Base-by-base conservation (phyloP, 2,329 filamentous ascomycete species). In the Aspergillus vadensis region DNA sequence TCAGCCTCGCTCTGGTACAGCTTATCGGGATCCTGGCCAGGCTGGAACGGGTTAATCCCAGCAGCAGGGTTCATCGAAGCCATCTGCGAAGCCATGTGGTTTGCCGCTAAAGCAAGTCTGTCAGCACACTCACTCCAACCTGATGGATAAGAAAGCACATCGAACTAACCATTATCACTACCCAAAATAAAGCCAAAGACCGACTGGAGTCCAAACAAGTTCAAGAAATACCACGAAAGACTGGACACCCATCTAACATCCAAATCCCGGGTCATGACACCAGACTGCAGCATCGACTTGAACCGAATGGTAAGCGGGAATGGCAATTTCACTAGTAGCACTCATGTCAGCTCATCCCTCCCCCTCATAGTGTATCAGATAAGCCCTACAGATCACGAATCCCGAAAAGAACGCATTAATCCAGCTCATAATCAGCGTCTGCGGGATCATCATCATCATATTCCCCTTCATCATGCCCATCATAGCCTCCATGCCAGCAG, bases 381-480 rank as follows among this genome's bases (percentile, higher is more conserved):
- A 47, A 83, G 10, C 10, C 87, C 72, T 82, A 96, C 92, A 92
- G 64, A 99, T 97, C 51, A 99, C 95, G 74, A 97, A 99, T 32
- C 95, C 95, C 55, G 92, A 96, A 72, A 99, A 99, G 75, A 98
- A 99, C 0, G 95, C 93, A 80, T 99, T 99, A 76, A 99, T 98
- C 95, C 95, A 99, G 67, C 94, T 95, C 95, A 99, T 99, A 69
- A 99, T 99, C 74, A 99, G 80, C 5, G 93, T 98, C 79, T 99
- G 97, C 52, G 95, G 95, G 60, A 99, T 92, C 82, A 99, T 98
- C 95, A 98, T 99, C 66, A 95, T 94, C 91, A 99, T 97, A 75
- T 99, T 97, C 60, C 93, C 93, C 86, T 99, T 99, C 91, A 99
- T 96, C 92, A 97, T 97, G 68, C 95, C 94, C 95, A 99, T 99